Base-by-base conservation (phyloP, 2,329 filamentous ascomycete species). In the Claviceps quebecensis region DNA sequence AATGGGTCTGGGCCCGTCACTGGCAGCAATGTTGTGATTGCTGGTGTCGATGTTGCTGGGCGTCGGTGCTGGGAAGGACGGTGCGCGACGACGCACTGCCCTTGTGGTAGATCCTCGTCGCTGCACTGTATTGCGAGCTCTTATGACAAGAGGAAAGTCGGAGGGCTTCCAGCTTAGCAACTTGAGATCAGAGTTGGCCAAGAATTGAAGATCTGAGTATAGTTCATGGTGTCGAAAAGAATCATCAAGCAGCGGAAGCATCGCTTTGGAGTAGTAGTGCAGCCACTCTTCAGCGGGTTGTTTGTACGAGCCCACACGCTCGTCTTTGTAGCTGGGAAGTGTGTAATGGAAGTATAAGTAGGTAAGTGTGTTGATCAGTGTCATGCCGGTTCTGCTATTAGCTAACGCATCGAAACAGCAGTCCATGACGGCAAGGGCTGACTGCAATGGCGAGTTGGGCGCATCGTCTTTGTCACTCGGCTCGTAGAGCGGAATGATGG, bases 241-340 rank as follows among this genome's bases (percentile, higher is more conserved):
- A 4, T 59, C 57, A 39, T 66, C 64, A 1, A 75, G 59, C 3
- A 54, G 55, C 2, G 59, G 50, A 1, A 72, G 55, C 5, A 79
- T 62, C 5, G 67, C 66, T 4, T 56, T 56, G 1, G 72, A 66
- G 50, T 73, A 72, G 54, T 73, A 76, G 13, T 69, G 64, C 2
- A 74, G 58, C 3, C 77, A 58, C 39, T 76, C 70, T 39, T 61
- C 52, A 2, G 66, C 61, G 2, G 65, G 66, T 9, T 76, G 65
- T 46, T 61, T 71, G 57, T 73, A 71, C n/a, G 63, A 59, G 19
- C 61, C 66, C 5, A 41, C 14, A 11, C 54, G 46, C n/a, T 56
- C 57, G 23, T 60, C 56, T 46, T 50, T 57, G 36, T 55, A 64
- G 8, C 40, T 57, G 7, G 65, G 64, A 29, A 69, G 64, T 34